Percentiles rank a stretch among this genome's conserved stretches.
phyloP scores from a whole-genome alignment of 2,329 filamentous ascomycete genomes.

The Aschersonia sp. region DNA sequence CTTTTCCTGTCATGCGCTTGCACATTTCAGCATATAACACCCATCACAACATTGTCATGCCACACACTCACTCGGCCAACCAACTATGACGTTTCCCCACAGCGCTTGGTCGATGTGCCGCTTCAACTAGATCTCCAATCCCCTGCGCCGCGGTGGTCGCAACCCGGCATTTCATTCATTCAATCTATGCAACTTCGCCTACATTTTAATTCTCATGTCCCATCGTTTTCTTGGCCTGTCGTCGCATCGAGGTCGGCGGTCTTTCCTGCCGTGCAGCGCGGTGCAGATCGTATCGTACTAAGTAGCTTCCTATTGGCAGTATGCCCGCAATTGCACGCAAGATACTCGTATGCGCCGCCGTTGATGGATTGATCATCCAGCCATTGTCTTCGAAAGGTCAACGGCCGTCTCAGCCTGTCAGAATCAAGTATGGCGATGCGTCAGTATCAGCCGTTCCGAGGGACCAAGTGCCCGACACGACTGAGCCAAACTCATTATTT shows the following conservation, averaged over 20 bases:
- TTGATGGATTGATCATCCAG: slow-evolving; percentile 72
- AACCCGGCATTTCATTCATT: too few species aligned
- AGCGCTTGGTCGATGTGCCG: background rate
- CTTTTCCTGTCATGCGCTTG: background rate
- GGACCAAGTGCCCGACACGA: slow-evolving; percentile 29
- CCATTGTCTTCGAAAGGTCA: slow-evolving; percentile 49
- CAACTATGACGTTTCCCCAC: background rate
- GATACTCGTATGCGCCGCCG: slow-evolving; percentile 63
- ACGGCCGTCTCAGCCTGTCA: slow-evolving; percentile 40
- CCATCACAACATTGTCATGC: background rate
- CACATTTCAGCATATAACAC: background rate
- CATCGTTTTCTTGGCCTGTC: background rate
- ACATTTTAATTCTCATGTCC: background rate
- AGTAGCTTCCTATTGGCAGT: slow-evolving; percentile 7
- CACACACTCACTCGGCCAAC: background rate
- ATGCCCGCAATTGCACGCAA: slow-evolving; percentile 75
- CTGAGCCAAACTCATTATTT: slow-evolving; percentile 33
- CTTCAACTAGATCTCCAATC: background rate
- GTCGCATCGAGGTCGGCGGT: too few species aligned
- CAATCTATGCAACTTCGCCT: background rate
- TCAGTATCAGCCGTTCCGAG: slow-evolving; percentile 27
- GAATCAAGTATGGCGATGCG: slow-evolving; percentile 55
- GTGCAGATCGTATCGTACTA: too few species aligned
- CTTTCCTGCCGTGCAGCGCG: too few species aligned
- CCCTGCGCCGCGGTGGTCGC: too few species aligned